These are phyloP conservation scores for Scleroderma bovista DNA, from an alignment of 768 basidiomycete species.

Conservation along the genomic window DNA sequence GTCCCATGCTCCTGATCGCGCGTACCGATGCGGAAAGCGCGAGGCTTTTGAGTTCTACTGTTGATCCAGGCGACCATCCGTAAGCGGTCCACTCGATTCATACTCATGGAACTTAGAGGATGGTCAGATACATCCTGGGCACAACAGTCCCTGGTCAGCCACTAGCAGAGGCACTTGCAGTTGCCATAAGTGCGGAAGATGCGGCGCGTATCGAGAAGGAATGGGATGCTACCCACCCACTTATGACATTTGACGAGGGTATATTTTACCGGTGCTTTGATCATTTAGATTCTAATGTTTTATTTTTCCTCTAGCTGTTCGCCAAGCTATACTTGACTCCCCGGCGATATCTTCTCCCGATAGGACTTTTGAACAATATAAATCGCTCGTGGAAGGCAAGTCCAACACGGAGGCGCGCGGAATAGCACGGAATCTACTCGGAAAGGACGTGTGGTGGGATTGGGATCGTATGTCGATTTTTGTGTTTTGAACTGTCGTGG, in stretches of 20 bases:
- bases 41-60: constrained; percentile 75
- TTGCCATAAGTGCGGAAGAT: constrained; percentile 61
- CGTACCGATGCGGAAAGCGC: constrained; percentile 90
- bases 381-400: constrained; percentile 51
- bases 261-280: constrained; percentile 20
- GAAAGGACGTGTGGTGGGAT: constrained; percentile 71
- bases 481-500: background rate
- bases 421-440: constrained; percentile 67
- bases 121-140: constrained; percentile 56
- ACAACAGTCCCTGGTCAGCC: constrained; percentile 45
- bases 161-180: constrained; percentile 65
- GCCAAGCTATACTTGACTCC: constrained; percentile 13
- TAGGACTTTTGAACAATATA: constrained; percentile 53
- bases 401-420: constrained; percentile 69
- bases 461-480: constrained; percentile 65
- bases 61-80: constrained; percentile 75
- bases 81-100: constrained; percentile 20
- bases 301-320: constrained; percentile 14
- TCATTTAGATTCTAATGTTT: background rate
- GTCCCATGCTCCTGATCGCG: constrained; percentile 84
- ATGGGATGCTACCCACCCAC: constrained; percentile 63
- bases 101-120: background rate
- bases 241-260: constrained; percentile 88
- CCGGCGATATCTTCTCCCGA: constrained; percentile 27
- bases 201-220: constrained; percentile 68